phyloP scores from a whole-genome alignment of 371 early-diverging fungal genomes.

The Zychaea mexicana region DNA sequence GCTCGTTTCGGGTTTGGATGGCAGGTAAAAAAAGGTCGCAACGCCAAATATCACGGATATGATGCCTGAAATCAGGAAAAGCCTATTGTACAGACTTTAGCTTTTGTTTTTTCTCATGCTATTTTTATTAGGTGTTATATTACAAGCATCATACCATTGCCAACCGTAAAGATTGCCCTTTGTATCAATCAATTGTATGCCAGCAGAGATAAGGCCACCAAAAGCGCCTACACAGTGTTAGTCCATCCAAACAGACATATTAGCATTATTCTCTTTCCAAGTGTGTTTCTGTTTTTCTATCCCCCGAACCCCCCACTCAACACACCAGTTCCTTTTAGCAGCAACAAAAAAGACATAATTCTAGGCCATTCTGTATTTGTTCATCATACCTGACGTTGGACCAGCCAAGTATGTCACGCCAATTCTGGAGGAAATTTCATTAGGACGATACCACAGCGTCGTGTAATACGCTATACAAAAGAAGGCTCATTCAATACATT shows the following conservation, averaged over 20 bases:
- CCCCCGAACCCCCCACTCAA: no score
- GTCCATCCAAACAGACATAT: not conserved
- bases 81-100: slow-evolving; percentile 19
- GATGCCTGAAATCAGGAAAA: slow-evolving; percentile 43
- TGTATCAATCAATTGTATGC: slow-evolving; percentile 46
- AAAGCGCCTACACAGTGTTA: slow-evolving; percentile 26
- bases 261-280: not conserved
- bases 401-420: slow-evolving; percentile 51
- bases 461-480: slow-evolving; percentile 41
- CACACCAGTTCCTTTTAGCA: no score
- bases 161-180: slow-evolving; percentile 45
- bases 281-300: not conserved
- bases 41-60: slow-evolving; percentile 44
- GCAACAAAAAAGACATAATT: no score
- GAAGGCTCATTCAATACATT: not conserved
- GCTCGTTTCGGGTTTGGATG: slow-evolving; percentile 44
- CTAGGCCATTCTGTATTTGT: no score
- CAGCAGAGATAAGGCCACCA: slow-evolving; percentile 53
- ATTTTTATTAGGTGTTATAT: not conserved
- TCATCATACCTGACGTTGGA: slow-evolving; percentile 36
- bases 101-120: not conserved
- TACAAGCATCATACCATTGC: no score
- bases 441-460: slow-evolving; percentile 51
- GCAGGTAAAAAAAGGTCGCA: slow-evolving; percentile 39
- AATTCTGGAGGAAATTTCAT: slow-evolving; percentile 46